Conservation (phyloP, 78 protist species). For the slime mould (Dictyostelium discoideum) region DNA sequence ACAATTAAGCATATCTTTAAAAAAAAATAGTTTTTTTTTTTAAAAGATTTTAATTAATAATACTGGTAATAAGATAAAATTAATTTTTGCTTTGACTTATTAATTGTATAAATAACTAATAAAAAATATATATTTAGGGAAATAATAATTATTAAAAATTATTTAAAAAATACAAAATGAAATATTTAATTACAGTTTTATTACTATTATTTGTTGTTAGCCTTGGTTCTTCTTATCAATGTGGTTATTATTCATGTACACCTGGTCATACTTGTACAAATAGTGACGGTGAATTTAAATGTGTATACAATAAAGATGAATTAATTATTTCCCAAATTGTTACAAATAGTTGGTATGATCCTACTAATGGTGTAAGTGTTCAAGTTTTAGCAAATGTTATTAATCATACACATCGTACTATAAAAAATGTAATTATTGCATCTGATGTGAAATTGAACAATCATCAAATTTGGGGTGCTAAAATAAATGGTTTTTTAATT, state of each 20-base stretch:
- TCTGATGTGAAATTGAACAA: background rate
- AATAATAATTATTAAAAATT: no score
- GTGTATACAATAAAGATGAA: background rate
- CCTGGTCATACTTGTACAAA: slow-evolving; percentile 13
- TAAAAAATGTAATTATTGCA: slow-evolving; percentile 22
- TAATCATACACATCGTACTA: background rate
- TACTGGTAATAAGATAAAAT: no score
- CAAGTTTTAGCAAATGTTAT: slow-evolving; percentile 9
- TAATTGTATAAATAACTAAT: no score
- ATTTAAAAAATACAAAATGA: background rate
- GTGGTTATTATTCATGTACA: slow-evolving; percentile 1
- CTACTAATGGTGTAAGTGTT: background rate
- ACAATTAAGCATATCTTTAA: no score
- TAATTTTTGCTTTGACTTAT: no score
- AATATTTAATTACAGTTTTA: background rate
- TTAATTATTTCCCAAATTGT: background rate
- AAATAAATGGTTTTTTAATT: background rate
- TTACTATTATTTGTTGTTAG: background rate
- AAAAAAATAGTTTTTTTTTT: no score
- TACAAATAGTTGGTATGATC: slow-evolving; percentile 9
- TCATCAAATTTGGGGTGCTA: background rate
- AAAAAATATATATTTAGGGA: no score
- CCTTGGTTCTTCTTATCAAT: background rate
- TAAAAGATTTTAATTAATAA: no score
- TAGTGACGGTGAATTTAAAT: background rate